Conservation (phyloP, 768 basidiomycete genomes). For the Termitomyces sp. region DNA sequence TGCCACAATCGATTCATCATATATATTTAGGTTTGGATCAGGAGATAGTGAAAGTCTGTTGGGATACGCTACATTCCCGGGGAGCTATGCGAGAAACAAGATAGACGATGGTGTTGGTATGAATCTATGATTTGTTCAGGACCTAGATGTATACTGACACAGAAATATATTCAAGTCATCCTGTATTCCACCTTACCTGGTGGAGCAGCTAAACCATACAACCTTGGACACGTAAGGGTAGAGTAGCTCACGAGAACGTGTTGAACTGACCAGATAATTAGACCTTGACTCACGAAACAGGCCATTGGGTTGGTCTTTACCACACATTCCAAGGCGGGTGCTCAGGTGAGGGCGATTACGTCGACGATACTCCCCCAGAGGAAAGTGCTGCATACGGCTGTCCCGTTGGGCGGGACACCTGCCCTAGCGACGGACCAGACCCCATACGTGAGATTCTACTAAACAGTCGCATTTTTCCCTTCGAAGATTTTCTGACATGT, state of each 20-base stretch:
- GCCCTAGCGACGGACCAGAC: slow-evolving; percentile 23
- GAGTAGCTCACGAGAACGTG: slow-evolving; percentile 4
- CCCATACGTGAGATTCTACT: slow-evolving; percentile 23
- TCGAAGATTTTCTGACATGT: background rate
- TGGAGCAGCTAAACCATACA: slow-evolving; percentile 32
- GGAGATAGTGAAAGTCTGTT: slow-evolving; percentile 31
- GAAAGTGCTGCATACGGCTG: slow-evolving; percentile 33
- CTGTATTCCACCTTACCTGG: slow-evolving; percentile 34
- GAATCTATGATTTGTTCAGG: background rate
- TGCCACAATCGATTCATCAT: background rate
- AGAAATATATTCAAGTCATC: slow-evolving; percentile 4
- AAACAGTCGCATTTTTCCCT: background rate
- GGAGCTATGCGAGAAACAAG: slow-evolving; percentile 28
- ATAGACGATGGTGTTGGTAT: slow-evolving; percentile 39
- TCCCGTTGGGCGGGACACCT: slow-evolving; percentile 23
- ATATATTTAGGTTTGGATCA: slow-evolving; percentile 16
- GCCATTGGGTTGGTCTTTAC: slow-evolving; percentile 53
- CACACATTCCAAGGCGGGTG: slow-evolving; percentile 52
- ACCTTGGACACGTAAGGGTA: slow-evolving; percentile 25
- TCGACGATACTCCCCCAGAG: slow-evolving; percentile 39
- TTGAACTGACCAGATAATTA: slow-evolving; percentile 8
- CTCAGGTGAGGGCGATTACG: slow-evolving; percentile 28
- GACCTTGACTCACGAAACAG: slow-evolving; percentile 49
- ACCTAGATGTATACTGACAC: background rate
- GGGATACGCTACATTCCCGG: slow-evolving; percentile 49